Conservation (phyloP, 257 asterid species). For the Fraxinus anomala region DNA sequence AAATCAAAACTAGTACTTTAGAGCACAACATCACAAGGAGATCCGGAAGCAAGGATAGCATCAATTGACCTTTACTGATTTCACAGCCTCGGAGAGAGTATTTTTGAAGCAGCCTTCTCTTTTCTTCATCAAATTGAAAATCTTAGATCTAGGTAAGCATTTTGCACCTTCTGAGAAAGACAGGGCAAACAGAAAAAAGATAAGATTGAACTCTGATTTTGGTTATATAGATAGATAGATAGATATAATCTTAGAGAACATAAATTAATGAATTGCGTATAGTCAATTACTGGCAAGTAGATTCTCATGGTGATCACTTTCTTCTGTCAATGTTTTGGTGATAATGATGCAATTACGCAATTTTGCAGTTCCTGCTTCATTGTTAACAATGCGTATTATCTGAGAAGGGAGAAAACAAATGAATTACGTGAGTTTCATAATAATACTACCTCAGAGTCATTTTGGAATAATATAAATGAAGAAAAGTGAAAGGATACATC, state of each 20-base stretch:
- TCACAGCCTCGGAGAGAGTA: slow-evolving; percentile 48
- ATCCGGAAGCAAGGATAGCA: slow-evolving; percentile 16
- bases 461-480: neutral
- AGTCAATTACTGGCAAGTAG: slow-evolving; percentile 35
- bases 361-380: slow-evolving; percentile 43
- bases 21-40: slow-evolving; percentile 11
- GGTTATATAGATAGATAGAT: slow-evolving; percentile 31
- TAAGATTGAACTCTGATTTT: slow-evolving; percentile 16
- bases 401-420: slow-evolving; percentile 34
- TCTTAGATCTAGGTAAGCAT: slow-evolving; percentile 43
- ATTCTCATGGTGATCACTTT: slow-evolving; percentile 40
- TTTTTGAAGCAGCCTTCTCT: slow-evolving; percentile 60
- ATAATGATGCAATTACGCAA: slow-evolving; percentile 45
- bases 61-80: slow-evolving; percentile 47
- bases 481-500: neutral
- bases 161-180: slow-evolving; percentile 44
- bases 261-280: slow-evolving; percentile 8
- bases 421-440: slow-evolving; percentile 18
- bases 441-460: neutral
- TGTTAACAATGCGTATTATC: slow-evolving; percentile 60
- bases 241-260: slow-evolving; percentile 25
- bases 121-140: slow-evolving; percentile 56
- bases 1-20: slow-evolving; percentile 13
- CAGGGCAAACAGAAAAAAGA: slow-evolving; percentile 23
- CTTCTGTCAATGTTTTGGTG: slow-evolving; percentile 44